Evolutionary conservation across 768 basidiomycete species (phyloP).

Genomic region (Lactarius psammicola): DNA sequence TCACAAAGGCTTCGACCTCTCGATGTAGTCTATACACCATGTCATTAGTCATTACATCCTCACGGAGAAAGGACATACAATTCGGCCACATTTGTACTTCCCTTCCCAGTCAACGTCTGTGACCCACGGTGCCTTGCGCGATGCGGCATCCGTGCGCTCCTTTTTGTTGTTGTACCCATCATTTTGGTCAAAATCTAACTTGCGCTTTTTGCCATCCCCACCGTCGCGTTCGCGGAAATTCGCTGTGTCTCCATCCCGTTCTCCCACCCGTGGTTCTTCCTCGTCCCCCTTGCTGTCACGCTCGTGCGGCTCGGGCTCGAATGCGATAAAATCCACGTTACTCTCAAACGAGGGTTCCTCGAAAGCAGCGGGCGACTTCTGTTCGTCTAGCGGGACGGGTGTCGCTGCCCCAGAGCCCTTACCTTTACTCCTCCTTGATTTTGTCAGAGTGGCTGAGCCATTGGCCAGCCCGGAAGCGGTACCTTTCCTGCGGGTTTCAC

Average conservation of each 20-base stretch:
- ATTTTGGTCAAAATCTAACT: slow-evolving; percentile 46
- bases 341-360: slow-evolving; percentile 18
- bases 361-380: background rate
- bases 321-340: slow-evolving; percentile 25
- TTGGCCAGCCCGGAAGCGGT: slow-evolving; percentile 13
- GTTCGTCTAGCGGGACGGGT: background rate
- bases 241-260: slow-evolving; percentile 24
- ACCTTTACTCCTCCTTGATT: slow-evolving; percentile 7
- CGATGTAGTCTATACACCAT: slow-evolving; percentile 62
- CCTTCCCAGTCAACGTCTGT: slow-evolving; percentile 64
- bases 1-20: slow-evolving; percentile 82
- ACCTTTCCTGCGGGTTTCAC: background rate
- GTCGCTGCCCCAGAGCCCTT: slow-evolving; percentile 15
- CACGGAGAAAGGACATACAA: slow-evolving; percentile 52
- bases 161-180: slow-evolving; percentile 55
- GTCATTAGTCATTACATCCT: slow-evolving; percentile 14
- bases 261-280: slow-evolving; percentile 18
- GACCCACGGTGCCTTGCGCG: slow-evolving; percentile 65
- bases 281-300: slow-evolving; percentile 16
- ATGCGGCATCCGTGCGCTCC: slow-evolving; percentile 49
- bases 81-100: slow-evolving; percentile 77
- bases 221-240: slow-evolving; percentile 30
- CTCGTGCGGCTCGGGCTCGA: slow-evolving; percentile 27
- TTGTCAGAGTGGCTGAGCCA: background rate
- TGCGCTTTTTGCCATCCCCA: slow-evolving; percentile 46